Base-by-base conservation (phyloP, 768 basidiomycete genomes). In the Boletus eberwhitei region DNA sequence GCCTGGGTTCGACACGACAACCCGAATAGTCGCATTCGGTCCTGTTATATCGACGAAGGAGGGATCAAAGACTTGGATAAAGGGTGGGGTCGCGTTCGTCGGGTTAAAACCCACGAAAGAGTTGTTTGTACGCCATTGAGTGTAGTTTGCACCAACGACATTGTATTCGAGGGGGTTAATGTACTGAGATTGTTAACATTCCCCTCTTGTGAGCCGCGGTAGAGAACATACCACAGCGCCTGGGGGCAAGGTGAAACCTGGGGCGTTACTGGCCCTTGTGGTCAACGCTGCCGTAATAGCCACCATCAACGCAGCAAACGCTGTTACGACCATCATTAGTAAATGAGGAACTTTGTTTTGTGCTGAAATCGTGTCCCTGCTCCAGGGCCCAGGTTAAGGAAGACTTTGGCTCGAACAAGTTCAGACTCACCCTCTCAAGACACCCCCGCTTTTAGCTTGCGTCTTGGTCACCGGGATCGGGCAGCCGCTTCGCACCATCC, bases 41-140 rank as follows among this genome's bases (percentile, higher is more conserved):
- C 88, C 89, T 1, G 89, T 77, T 52, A 90, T 73, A 8, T 66
- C 52, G 41, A 86, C 71, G 69, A 91, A 90, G n/a, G 69, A 68
- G 4, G 70, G 65, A 59, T 83, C 75, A 63, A 78, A 79, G 26
- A 78, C 66, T 59, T 83, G 81, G 70, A 90, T 86, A 62, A 86
- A 80, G 7, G 43, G 43, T 13, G 26, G 12, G 11, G 43, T 44
- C 26, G 43, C n/a, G 26, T 44, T n/a, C 9, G 83, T 85, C 2
- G 86, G 87, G 60, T 86, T 84, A 70, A 84, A 82, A 44, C 77
- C 74, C 13, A 74, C 62, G 29, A 64, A 69, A 37, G 75, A 77
- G 12, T 77, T 21, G 32, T 72, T 69, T 36, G 59, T 62, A 31
- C 70, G 62, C 54, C 76, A 73, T 54, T 70, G 71, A 5, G 65